phyloP scores from a whole-genome alignment of 495 filamentous ascomycete genomes.

The Aspergillus diversus region DNA sequence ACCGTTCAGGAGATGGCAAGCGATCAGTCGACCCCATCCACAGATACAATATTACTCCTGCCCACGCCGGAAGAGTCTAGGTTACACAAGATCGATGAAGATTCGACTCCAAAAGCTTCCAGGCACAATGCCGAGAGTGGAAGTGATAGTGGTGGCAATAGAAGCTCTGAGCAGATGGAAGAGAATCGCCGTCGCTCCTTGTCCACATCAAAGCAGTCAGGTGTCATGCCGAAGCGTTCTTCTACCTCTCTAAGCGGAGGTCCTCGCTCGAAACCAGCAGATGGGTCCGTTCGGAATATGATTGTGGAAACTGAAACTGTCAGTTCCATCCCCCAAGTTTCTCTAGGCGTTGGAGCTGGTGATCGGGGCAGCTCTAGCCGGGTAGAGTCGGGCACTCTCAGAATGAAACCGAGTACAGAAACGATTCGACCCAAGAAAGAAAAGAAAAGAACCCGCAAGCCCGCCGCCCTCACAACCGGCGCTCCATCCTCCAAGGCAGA shows the following conservation, averaged over 20 bases:
- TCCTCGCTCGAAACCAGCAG: constrained; percentile 61
- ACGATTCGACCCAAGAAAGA: constrained; percentile 93
- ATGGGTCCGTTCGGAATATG: constrained; percentile 87
- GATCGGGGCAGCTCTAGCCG: constrained; percentile 59
- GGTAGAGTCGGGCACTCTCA: constrained; percentile 70
- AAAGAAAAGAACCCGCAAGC: constrained; percentile 80
- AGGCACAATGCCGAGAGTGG: constrained; percentile 48
- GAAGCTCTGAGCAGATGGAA: constrained; percentile 44
- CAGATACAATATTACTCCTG: constrained; percentile 46
- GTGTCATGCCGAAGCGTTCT: constrained; percentile 51
- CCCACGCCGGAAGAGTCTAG: constrained; percentile 35
- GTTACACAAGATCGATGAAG: constrained; percentile 47
- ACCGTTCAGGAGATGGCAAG: constrained; percentile 90
- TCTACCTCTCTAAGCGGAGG: constrained; percentile 51
- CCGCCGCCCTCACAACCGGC: constrained; percentile 52
- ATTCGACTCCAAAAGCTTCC: constrained; percentile 38
- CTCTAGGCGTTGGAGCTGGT: constrained; percentile 67
- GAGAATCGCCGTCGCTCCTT: constrained; percentile 37
- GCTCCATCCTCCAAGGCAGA: constrained; percentile 93
- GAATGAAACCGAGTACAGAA: constrained; percentile 85
- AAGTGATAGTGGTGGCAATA: constrained; percentile 54
- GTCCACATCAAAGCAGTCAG: constrained; percentile 26
- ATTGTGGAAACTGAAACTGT: constrained; percentile 98
- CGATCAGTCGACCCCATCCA: constrained; percentile 72
- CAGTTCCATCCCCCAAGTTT: constrained; percentile 86